These are phyloP conservation scores for Macrophomina phaseolina DNA, from an alignment of 2,329 filamentous ascomycete species.

Conservation along the genomic window DNA sequence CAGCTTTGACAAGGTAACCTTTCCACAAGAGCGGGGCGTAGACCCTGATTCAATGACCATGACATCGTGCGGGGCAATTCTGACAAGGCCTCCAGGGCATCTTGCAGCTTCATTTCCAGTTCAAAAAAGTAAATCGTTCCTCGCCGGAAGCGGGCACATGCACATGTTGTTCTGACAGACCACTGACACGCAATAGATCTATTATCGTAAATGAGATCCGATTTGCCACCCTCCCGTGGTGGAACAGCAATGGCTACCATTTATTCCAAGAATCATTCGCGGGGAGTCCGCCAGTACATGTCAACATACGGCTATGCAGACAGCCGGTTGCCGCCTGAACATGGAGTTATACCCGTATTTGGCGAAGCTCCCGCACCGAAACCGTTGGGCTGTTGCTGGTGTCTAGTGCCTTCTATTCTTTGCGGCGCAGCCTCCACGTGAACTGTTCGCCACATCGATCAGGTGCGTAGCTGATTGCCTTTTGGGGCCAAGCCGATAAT, in stretches of 20 bases:
- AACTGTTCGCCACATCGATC: not conserved
- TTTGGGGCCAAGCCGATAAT: not conserved
- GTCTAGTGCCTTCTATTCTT: not conserved
- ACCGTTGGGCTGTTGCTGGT: not conserved
- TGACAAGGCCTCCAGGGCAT: conserved; percentile 70
- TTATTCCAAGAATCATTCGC: not conserved
- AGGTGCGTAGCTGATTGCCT: conserved; percentile 6
- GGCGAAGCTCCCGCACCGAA: not conserved
- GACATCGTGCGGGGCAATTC: conserved; percentile 28
- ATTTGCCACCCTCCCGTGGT: not conserved
- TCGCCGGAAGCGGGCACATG: not conserved
- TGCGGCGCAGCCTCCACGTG: not conserved
- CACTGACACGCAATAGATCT: conserved; percentile 48
- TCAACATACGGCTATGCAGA: not conserved
- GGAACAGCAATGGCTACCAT: not conserved
- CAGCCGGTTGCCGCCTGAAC: not conserved
- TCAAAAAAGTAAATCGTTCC: conserved; percentile 78
- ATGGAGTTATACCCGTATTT: not conserved
- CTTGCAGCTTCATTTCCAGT: conserved; percentile 95
- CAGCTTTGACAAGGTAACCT: conserved; percentile 93
- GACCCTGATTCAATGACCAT: not conserved
- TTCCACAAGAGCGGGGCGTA: not conserved
- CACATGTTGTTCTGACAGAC: not conserved
- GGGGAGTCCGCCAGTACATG: not conserved
- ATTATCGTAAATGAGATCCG: conserved; percentile 51